Percentiles rank a stretch among this genome's conserved stretches.
Conservation (phyloP, 2,329 filamentous ascomycete genomes). For the Aphanoascus verrucosus region DNA sequence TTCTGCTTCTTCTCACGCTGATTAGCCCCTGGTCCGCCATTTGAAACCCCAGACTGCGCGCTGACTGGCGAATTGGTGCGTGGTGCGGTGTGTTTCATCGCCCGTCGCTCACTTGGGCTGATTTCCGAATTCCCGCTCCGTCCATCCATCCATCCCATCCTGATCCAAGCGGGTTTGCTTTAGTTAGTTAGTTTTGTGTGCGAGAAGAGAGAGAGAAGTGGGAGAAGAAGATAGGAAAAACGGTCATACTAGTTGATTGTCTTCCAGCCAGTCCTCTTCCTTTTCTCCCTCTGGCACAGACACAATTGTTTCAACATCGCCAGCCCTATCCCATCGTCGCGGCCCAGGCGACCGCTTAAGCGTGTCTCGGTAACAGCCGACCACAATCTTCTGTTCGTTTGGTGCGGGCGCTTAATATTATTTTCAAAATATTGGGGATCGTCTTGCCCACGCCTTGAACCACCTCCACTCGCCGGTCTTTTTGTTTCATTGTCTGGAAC, state of each 20-base stretch:
- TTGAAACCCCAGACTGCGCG: conserved; percentile 1
- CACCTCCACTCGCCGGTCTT: conserved; percentile 7
- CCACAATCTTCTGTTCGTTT: neutral
- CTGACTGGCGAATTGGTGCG: neutral
- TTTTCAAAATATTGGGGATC: conserved; percentile 2
- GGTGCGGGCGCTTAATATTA: conserved; percentile 8
- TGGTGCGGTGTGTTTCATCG: conserved; percentile 13
- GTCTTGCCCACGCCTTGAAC: neutral
- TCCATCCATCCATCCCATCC: neutral
- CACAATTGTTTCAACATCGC: conserved; percentile 8
- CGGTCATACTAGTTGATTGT: neutral
- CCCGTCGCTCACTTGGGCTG: neutral
- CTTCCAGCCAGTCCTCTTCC: neutral
- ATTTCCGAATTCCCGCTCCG: neutral
- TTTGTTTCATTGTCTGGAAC: conserved; percentile 10
- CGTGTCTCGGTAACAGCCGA: neutral
- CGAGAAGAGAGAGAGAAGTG: neutral
- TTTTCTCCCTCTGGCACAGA: neutral
- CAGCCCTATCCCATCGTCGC: conserved; percentile 1
- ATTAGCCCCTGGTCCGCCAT: neutral
- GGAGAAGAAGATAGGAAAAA: neutral
- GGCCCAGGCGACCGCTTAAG: neutral
- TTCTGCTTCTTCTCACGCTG: neutral
- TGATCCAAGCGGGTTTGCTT: neutral
- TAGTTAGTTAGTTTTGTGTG: neutral